Conservation (phyloP, 192 early-diverging fungal genomes). For the Entomortierella chlamydospora region DNA sequence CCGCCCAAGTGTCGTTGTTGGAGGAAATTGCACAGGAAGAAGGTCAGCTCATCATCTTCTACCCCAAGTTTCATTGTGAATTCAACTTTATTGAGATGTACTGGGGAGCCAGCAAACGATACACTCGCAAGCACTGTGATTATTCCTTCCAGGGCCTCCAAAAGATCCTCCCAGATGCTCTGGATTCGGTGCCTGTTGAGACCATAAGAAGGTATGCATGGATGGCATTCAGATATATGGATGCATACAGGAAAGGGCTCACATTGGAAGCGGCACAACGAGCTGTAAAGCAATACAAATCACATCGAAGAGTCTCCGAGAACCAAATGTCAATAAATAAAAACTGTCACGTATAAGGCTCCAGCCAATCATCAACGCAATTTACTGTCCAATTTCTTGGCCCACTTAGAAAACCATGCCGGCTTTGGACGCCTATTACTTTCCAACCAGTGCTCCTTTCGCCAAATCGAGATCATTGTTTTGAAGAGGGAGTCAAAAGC, state of each 20-base stretch:
- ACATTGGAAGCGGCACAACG: background rate
- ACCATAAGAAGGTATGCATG: conserved; percentile 24
- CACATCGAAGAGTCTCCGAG: background rate
- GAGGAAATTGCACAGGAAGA: conserved; percentile 14
- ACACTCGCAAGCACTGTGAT: conserved; percentile 16
- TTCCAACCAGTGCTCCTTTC: too few relatives aligned
- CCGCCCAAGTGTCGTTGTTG: conserved; percentile 24
- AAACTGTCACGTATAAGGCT: too few relatives aligned
- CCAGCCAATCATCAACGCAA: too few relatives aligned
- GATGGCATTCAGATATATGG: conserved; percentile 32
- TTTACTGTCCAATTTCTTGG: too few relatives aligned
- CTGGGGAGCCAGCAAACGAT: conserved; percentile 3
- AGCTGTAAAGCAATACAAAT: background rate
- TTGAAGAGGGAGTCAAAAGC: too few relatives aligned
- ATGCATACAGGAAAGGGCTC: conserved; percentile 28
- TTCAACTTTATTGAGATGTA: conserved; percentile 13
- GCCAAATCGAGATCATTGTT: too few relatives aligned
- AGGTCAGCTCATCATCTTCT: conserved; percentile 3
- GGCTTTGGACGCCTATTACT: too few relatives aligned
- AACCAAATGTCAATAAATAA: background rate
- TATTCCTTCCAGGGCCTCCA: conserved; percentile 27
- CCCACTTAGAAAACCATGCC: too few relatives aligned
- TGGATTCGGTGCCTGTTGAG: conserved; percentile 26
- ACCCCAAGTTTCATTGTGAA: conserved; percentile 8
- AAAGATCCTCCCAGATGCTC: conserved; percentile 8